A percentile compares a stretch with the other conserved stretches of the same genome.
Conservation (phyloP, 2,329 filamentous ascomycete genomes). For the Calonectria fujianensis region DNA sequence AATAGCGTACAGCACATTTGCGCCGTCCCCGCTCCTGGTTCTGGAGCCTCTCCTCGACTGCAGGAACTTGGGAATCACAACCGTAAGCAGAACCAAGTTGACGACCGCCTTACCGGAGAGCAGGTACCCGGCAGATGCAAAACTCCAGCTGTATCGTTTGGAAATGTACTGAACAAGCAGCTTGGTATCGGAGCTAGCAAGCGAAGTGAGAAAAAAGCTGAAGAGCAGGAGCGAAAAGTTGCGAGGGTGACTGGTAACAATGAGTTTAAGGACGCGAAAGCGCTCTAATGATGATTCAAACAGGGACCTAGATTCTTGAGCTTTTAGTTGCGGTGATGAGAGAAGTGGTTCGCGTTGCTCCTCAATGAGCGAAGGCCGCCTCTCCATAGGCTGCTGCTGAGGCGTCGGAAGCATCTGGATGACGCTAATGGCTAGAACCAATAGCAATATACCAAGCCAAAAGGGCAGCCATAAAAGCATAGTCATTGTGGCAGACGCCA, state of each 20-base stretch:
- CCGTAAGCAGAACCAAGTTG: conserved; percentile 66
- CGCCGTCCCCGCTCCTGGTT: conserved; percentile 39
- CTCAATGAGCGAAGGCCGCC: conserved; percentile 44
- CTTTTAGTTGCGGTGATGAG: conserved; percentile 63
- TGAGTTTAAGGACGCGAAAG: conserved; percentile 55
- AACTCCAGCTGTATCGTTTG: conserved; percentile 67
- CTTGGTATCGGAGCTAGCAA: conserved; percentile 71
- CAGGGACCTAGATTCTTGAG: conserved; percentile 53
- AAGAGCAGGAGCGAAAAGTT: conserved; percentile 66
- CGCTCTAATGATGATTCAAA: conserved; percentile 46
- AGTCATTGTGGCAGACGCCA: conserved; percentile 68
- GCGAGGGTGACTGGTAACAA: conserved; percentile 61
- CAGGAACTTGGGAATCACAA: conserved; percentile 64
- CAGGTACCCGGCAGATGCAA: conserved; percentile 68
- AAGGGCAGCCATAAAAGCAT: conserved; percentile 66
- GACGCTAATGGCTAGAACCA: conserved; percentile 42
- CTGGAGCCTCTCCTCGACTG: conserved; percentile 38
- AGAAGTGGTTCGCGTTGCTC: conserved; percentile 62
- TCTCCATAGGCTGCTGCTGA: not conserved
- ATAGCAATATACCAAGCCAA: conserved; percentile 46
- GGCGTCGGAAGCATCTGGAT: conserved; percentile 44
- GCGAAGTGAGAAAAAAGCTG: conserved; percentile 68
- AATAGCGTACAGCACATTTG: conserved; percentile 47
- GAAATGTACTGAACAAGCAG: conserved; percentile 71
- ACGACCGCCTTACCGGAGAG: conserved; percentile 69